Conservation (phyloP, 2,329 filamentous ascomycete species). For the Immersiporthe knoxdaviesiana region DNA sequence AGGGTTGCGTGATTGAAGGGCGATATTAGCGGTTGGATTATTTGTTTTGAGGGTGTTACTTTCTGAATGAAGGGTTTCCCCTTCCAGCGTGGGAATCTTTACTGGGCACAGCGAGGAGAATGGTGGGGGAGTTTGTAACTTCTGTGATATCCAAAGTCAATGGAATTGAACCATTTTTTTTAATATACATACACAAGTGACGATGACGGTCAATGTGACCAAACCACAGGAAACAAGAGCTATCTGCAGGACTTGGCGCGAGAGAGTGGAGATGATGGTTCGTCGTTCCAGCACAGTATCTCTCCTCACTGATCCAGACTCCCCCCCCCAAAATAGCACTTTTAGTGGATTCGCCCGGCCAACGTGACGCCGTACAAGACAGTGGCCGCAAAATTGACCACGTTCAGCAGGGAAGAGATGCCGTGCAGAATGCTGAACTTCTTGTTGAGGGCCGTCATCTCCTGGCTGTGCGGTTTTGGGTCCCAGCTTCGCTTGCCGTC, state of each 20-base stretch:
- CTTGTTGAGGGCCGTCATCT: conserved; percentile 82
- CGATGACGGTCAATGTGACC: neutral
- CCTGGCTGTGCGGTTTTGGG: conserved; percentile 74
- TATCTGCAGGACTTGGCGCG: neutral
- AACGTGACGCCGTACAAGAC: conserved; percentile 80
- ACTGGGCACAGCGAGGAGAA: conserved; percentile 6
- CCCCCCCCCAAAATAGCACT: neutral
- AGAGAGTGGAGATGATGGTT: neutral
- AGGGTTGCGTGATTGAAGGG: neutral
- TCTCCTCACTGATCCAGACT: neutral
- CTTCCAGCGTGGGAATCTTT: neutral
- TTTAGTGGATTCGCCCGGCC: conserved; percentile 60
- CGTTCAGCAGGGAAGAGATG: conserved; percentile 76
- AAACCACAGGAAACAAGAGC: neutral
- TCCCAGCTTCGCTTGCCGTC: conserved; percentile 90
- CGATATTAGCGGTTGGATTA: neutral
- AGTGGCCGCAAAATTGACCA: conserved; percentile 69
- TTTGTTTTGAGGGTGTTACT: neutral
- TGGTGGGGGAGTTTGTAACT: neutral
- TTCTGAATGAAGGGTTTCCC: neutral
- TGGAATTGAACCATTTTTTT: conserved; percentile 10
- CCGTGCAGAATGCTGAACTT: conserved; percentile 81
- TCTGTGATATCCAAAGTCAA: conserved; percentile 14
- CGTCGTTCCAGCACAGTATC: neutral
- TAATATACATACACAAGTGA: conserved; percentile 9